These are phyloP conservation scores for Taphrina communis DNA, from an alignment of 1,139 yeast species.

Conservation along the genomic window DNA sequence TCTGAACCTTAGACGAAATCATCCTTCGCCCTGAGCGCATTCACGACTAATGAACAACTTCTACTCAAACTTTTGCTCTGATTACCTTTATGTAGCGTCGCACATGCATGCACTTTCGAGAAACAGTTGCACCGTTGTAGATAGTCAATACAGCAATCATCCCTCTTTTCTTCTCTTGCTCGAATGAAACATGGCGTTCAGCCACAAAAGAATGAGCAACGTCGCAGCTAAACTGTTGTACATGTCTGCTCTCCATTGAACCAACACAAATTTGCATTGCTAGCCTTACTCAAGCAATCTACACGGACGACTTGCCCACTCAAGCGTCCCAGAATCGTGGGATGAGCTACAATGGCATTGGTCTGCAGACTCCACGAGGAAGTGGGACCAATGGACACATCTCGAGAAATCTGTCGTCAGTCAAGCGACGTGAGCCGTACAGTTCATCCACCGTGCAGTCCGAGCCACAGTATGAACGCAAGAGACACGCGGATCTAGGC, in stretches of 20 bases:
- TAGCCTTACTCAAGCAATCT: too few relatives aligned
- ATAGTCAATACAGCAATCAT: too few relatives aligned
- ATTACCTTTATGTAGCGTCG: neutral
- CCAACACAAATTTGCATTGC: too few relatives aligned
- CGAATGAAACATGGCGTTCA: neutral
- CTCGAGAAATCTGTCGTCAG: conserved; percentile 58
- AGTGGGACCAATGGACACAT: conserved; percentile 75
- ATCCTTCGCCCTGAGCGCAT: neutral
- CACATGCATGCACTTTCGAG: neutral
- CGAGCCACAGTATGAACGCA: conserved; percentile 47
- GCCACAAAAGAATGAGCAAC: neutral
- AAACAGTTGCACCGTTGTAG: too few relatives aligned
- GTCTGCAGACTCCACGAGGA: conserved; percentile 69
- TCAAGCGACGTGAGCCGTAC: conserved; percentile 51
- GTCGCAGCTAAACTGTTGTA: neutral
- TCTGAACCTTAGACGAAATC: neutral
- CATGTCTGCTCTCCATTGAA: too few relatives aligned
- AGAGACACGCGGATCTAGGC: conserved; percentile 52
- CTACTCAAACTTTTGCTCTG: neutral
- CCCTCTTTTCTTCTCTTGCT: neutral
- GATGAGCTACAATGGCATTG: conserved; percentile 63
- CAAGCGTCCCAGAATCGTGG: neutral
- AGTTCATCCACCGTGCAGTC: conserved; percentile 48
- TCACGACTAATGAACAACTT: conserved; percentile 4
- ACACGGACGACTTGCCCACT: too few relatives aligned